These are phyloP conservation scores for Colletotrichum viniferum DNA, from an alignment of 2,329 filamentous ascomycete species.

Conservation along the genomic window DNA sequence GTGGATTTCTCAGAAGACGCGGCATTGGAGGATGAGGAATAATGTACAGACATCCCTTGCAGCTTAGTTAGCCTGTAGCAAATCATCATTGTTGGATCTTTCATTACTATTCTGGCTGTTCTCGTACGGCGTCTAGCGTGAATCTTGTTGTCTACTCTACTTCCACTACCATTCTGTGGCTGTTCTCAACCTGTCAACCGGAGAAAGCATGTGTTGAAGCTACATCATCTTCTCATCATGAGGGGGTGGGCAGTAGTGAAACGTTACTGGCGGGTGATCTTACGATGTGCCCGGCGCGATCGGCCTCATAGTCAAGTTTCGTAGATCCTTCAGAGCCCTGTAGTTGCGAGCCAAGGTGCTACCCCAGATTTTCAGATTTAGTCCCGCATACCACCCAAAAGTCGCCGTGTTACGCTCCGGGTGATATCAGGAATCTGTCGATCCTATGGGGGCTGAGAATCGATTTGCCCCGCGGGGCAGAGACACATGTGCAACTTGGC, in stretches of 20 bases:
- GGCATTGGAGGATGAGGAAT: background rate
- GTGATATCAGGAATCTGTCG: background rate
- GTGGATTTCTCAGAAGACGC: conserved; percentile 1
- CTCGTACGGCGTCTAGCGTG: background rate
- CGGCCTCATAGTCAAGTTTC: background rate
- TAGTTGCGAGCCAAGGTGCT: background rate
- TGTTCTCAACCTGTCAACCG: no score
- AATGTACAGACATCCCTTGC: conserved; percentile 2
- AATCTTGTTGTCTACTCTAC: background rate
- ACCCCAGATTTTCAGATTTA: background rate
- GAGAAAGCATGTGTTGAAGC: background rate
- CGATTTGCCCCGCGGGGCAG: background rate
- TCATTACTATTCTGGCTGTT: background rate
- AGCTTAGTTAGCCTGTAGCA: conserved; percentile 13
- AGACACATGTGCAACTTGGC: background rate
- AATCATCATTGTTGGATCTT: conserved; percentile 10
- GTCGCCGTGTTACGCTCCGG: background rate
- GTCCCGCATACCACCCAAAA: background rate
- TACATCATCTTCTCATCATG: background rate
- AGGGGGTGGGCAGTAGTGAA: background rate
- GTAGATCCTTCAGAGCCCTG: background rate
- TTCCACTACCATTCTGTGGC: no score
- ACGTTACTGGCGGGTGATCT: background rate
- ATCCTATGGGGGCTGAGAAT: background rate
- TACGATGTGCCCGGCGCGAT: background rate